These are phyloP conservation scores for Globisporangium apiculatum DNA, from an alignment of 352 stramenopile species.

Conservation along the genomic window DNA sequence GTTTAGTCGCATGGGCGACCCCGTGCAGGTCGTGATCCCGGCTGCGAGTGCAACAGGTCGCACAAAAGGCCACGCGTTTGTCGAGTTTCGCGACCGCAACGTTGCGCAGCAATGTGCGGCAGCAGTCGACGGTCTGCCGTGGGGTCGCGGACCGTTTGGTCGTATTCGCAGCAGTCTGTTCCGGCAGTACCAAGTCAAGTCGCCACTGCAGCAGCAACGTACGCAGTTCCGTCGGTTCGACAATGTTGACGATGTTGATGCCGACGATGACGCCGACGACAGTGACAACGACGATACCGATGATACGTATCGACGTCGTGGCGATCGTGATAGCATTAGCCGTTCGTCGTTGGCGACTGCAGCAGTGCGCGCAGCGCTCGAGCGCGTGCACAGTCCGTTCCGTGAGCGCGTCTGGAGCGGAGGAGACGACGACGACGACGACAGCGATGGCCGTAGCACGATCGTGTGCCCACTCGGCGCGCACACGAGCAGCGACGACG, in stretches of 20 bases:
- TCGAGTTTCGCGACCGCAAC: conserved; percentile 71
- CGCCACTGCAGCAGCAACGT: conserved; percentile 7
- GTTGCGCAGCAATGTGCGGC: conserved; percentile 48
- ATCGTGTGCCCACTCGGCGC: too few species aligned
- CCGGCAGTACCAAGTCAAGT: conserved; percentile 74
- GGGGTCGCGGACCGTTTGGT: conserved; percentile 50
- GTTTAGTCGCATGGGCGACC: conserved; percentile 74
- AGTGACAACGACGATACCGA: too few species aligned
- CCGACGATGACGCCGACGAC: not conserved
- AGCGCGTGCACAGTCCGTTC: too few species aligned
- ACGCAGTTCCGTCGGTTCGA: too few species aligned
- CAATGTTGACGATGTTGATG: too few species aligned
- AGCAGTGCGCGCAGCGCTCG: too few species aligned
- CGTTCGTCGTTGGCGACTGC: too few species aligned
- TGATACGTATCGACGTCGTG: too few species aligned
- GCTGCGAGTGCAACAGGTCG: conserved; percentile 46
- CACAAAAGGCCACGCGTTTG: conserved; percentile 75
- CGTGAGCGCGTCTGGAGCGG: conserved; percentile 2
- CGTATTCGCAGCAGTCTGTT: conserved; percentile 73
- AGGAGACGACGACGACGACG: conserved; percentile 12
- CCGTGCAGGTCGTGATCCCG: conserved; percentile 78
- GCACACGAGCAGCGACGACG: not conserved
- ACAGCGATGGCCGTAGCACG: conserved; percentile 4
- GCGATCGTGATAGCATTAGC: too few species aligned
- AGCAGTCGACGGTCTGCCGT: conserved; percentile 65